Percentiles rank a stretch among this genome's conserved stretches.
Evolutionary conservation across 2,329 filamentous ascomycete genomes (phyloP).

Genomic region (Pestalotiopsis sp.): DNA sequence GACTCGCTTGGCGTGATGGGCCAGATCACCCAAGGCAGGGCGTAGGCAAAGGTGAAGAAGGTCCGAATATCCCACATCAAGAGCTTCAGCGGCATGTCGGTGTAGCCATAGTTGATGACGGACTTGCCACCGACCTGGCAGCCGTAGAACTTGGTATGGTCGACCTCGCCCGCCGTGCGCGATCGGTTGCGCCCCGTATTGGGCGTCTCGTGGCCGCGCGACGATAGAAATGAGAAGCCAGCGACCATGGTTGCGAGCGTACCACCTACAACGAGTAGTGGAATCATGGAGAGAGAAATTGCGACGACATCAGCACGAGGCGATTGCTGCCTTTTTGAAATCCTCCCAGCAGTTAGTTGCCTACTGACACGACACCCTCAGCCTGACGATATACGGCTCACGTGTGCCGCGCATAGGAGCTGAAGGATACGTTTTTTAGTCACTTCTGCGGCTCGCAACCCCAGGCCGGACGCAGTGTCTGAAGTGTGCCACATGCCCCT

Average conservation of each 20-base stretch:
- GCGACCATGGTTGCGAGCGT: not conserved
- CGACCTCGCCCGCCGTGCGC: conserved; percentile 7
- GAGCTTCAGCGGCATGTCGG: conserved; percentile 55
- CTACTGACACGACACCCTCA: not conserved
- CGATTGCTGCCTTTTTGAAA: not conserved
- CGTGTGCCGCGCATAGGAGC: not conserved
- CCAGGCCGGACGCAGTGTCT: not conserved
- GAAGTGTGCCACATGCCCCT: too few species aligned
- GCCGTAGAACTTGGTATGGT: conserved; percentile 54
- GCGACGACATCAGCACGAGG: not conserved
- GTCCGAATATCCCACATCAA: conserved; percentile 56
- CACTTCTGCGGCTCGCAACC: not conserved
- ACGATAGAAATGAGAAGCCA: not conserved
- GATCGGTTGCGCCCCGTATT: conserved; percentile 10
- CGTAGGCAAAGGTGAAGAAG: conserved; percentile 58
- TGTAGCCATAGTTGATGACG: conserved; percentile 65
- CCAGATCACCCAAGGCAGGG: conserved; percentile 63
- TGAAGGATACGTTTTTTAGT: not conserved
- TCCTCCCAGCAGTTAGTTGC: not conserved
- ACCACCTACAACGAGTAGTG: not conserved
- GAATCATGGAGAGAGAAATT: not conserved
- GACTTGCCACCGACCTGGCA: conserved; percentile 60
- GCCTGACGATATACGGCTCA: not conserved
- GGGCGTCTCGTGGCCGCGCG: not conserved
- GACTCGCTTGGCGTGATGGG: conserved; percentile 53